A percentile compares a stretch with the other conserved stretches of the same genome.
These are phyloP conservation scores for Cutaneotrichosporon curvatum DNA, from an alignment of 1,284 basidiomycete genomes.

Conservation along the genomic window DNA sequence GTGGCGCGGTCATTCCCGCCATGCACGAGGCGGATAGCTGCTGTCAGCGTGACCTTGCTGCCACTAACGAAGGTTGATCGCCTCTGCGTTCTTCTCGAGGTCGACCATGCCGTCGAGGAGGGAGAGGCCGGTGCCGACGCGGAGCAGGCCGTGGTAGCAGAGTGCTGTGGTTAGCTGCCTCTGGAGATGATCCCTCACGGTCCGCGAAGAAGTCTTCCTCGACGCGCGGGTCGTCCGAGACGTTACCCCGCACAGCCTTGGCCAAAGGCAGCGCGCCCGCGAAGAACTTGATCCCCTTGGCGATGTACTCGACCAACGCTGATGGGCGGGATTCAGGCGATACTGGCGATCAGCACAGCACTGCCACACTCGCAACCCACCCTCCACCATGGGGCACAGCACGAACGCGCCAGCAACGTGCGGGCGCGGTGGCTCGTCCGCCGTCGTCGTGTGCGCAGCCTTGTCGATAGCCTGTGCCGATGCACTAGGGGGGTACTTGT, in stretches of 20 bases:
- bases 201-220: slow-evolving; percentile 46
- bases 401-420: slow-evolving; percentile 46
- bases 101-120: slow-evolving; percentile 47
- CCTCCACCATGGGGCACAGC: slow-evolving; percentile 48
- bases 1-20: slow-evolving; percentile 50
- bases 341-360: slow-evolving; percentile 17
- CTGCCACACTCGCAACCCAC: slow-evolving; percentile 22
- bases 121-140: slow-evolving; percentile 49
- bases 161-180: slow-evolving; percentile 28
- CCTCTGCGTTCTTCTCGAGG: slow-evolving; percentile 37
- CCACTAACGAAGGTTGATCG: slow-evolving; percentile 40
- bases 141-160: slow-evolving; percentile 49
- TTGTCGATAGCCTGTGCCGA: slow-evolving; percentile 15
- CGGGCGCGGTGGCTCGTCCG: slow-evolving; percentile 14
- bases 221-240: slow-evolving; percentile 51
- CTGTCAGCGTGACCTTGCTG: slow-evolving; percentile 4
- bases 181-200: slow-evolving; percentile 33
- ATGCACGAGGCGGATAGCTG: slow-evolving; percentile 49
- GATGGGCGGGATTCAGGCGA: slow-evolving; percentile 46
- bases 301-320: slow-evolving; percentile 42
- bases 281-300: slow-evolving; percentile 40
- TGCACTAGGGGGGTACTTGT: slow-evolving; percentile 39
- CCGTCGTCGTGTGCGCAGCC: slow-evolving; percentile 1
- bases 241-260: slow-evolving; percentile 47
- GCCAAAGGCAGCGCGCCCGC: slow-evolving; percentile 48